Evolutionary conservation across 2,329 filamentous ascomycete species (phyloP).

Genomic region (Laburnicola sp.): DNA sequence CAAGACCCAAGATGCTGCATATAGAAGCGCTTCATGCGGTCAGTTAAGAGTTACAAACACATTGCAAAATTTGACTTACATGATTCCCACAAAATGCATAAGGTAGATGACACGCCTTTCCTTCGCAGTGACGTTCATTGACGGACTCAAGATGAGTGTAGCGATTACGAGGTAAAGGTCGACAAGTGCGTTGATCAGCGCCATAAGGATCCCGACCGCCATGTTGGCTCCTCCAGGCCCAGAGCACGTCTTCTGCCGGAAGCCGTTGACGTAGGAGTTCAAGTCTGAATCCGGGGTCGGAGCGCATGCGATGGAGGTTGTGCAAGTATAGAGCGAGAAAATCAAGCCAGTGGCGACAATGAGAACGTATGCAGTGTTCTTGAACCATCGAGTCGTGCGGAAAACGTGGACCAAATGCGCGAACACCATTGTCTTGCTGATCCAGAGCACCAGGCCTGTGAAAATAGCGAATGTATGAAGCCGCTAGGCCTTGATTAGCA

Average conservation of each 20-base stretch:
- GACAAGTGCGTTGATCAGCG: conserved; percentile 14
- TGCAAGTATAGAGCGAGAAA: conserved; percentile 20
- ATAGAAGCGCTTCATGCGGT: conserved; percentile 15
- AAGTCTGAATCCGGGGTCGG: conserved; percentile 16
- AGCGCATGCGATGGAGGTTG: conserved; percentile 21
- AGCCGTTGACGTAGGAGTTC: conserved; percentile 19
- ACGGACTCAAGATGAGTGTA: conserved; percentile 12
- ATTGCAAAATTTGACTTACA: conserved; percentile 12
- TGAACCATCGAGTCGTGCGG: conserved; percentile 22
- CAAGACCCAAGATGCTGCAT: conserved; percentile 19
- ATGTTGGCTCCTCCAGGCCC: conserved; percentile 13
- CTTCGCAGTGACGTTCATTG: conserved; percentile 13
- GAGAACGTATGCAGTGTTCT: conserved; percentile 20
- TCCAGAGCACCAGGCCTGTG: conserved; percentile 24
- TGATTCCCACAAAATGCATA: conserved; percentile 14
- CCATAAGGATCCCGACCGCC: conserved; percentile 13
- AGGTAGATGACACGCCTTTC: conserved; percentile 19
- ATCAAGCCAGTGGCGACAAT: conserved; percentile 22
- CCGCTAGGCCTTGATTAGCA: conserved; percentile 12
- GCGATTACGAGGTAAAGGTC: conserved; percentile 22
- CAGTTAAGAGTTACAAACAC: not conserved
- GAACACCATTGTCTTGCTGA: conserved; percentile 24
- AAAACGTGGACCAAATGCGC: conserved; percentile 19
- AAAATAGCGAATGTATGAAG: conserved; percentile 17
- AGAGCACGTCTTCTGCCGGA: conserved; percentile 17